Evolutionary conservation across 768 basidiomycete genomes (phyloP).

Genomic region (Lyophyllum atratum): DNA sequence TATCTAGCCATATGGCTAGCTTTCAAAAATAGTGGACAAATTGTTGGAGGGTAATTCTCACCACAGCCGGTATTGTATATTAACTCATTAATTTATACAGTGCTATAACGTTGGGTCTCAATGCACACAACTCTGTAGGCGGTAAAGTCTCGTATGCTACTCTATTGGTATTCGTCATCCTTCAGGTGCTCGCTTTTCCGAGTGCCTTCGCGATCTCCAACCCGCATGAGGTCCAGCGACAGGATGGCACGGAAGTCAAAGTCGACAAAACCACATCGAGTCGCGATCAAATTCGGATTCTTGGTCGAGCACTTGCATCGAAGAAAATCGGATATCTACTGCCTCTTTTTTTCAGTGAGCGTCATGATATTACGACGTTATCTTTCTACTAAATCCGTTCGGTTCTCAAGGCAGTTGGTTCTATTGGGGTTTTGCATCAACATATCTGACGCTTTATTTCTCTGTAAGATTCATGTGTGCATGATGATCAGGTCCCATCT

Average conservation of each 20-base stretch:
- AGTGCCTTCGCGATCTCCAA: slow-evolving; percentile 14
- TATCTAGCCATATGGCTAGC: slow-evolving; percentile 15
- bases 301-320: slow-evolving; percentile 6
- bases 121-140: slow-evolving; percentile 13
- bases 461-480: slow-evolving; percentile 3
- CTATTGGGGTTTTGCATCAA: slow-evolving; percentile 21
- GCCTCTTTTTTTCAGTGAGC: slow-evolving; percentile 17
- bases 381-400: neutral
- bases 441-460: slow-evolving; percentile 21
- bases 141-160: slow-evolving; percentile 19
- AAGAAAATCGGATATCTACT: slow-evolving; percentile 10
- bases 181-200: slow-evolving; percentile 15
- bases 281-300: slow-evolving; percentile 13
- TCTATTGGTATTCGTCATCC: slow-evolving; percentile 11
- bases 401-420: slow-evolving; percentile 18
- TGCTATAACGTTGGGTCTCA: slow-evolving; percentile 15
- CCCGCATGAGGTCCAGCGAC: slow-evolving; percentile 18
- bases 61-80: too few species aligned
- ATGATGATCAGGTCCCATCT: neutral
- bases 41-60: slow-evolving; percentile 18
- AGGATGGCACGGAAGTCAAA: slow-evolving; percentile 17
- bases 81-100: neutral
- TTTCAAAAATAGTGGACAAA: slow-evolving; percentile 10
- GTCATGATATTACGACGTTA: neutral
- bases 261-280: slow-evolving; percentile 16